Percentiles rank a stretch among this genome's conserved stretches.
phyloP scores from a whole-genome alignment of 2,329 filamentous ascomycete species.

The Calonectria hongkongensis region DNA sequence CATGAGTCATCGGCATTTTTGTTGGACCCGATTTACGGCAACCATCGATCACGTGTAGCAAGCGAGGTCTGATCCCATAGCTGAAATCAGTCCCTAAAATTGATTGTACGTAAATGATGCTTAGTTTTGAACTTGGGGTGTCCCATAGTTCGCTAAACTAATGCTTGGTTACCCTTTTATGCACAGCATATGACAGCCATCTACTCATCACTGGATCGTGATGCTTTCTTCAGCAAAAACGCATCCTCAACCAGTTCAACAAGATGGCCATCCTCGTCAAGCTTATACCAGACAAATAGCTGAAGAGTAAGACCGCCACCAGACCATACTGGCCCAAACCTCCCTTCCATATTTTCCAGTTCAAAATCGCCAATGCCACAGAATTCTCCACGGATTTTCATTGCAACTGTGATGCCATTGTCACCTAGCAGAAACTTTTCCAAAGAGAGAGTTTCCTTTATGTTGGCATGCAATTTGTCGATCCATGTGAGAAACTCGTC shows the following conservation, averaged over 20 bases:
- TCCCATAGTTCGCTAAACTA: too few species aligned
- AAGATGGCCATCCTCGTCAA: not conserved
- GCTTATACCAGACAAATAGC: not conserved
- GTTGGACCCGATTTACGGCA: too few species aligned
- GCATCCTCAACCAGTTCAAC: not conserved
- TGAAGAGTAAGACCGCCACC: not conserved
- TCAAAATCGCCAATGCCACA: not conserved
- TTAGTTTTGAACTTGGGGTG: too few species aligned
- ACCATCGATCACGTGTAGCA: too few species aligned
- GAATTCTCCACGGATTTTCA: not conserved
- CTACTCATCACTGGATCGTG: not conserved
- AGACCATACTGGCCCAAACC: not conserved
- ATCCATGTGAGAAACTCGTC: not conserved
- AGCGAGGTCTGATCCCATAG: too few species aligned
- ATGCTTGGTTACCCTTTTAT: too few species aligned
- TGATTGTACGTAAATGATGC: not conserved
- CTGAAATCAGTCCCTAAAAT: too few species aligned
- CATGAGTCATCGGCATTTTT: too few species aligned
- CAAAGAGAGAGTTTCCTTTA: not conserved
- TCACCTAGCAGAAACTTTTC: not conserved
- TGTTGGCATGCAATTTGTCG: not conserved
- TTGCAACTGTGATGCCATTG: not conserved
- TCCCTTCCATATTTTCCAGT: not conserved
- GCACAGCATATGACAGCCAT: too few species aligned
- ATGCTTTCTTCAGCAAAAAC: not conserved